Evolutionary conservation across 1,139 yeast genomes (phyloP).

Genomic region (Geotrichum histeridarum): DNA sequence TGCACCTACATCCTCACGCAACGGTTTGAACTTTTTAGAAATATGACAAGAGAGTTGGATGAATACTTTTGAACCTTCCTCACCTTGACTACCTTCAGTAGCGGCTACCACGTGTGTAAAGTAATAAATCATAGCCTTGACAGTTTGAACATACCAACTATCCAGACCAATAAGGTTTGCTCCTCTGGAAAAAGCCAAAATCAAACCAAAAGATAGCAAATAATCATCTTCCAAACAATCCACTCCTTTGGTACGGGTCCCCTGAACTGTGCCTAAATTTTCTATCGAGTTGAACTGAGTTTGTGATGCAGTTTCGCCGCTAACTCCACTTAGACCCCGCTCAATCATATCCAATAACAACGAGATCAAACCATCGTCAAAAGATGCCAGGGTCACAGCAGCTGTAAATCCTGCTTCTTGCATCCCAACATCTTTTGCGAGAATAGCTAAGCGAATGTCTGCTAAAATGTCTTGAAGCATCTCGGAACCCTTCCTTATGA

Average conservation of each 20-base stretch:
- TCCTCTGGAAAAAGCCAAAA: constrained; percentile 48
- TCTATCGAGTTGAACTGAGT: too few species aligned
- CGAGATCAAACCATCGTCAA: constrained; percentile 55
- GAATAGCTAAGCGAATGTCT: constrained; percentile 5
- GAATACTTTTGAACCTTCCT: constrained; percentile 32
- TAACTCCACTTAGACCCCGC: constrained; percentile 44
- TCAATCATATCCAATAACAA: constrained; percentile 43
- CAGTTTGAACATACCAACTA: constrained; percentile 67
- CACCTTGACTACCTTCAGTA: constrained; percentile 32
- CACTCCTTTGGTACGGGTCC: constrained; percentile 55
- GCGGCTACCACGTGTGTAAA: constrained; percentile 37
- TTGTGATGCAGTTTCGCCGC: too few species aligned
- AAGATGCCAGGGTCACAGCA: constrained; percentile 61
- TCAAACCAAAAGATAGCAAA: constrained; percentile 48
- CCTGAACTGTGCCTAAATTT: too few species aligned
- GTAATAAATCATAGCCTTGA: constrained; percentile 41
- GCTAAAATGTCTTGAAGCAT: constrained; percentile 39
- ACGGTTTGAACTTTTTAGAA: constrained; percentile 47
- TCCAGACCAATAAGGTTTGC: constrained; percentile 63
- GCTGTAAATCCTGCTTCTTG: constrained; percentile 52
- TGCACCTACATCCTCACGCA: constrained; percentile 55
- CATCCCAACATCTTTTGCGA: constrained; percentile 17
- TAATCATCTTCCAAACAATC: constrained; percentile 61
- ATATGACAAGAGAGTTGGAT: constrained; percentile 33
- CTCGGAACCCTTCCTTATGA: constrained; percentile 39